A percentile compares a stretch with the other conserved stretches of the same genome.
Conservation (phyloP, 331 rosid species). For the Rosa hybrid region DNA sequence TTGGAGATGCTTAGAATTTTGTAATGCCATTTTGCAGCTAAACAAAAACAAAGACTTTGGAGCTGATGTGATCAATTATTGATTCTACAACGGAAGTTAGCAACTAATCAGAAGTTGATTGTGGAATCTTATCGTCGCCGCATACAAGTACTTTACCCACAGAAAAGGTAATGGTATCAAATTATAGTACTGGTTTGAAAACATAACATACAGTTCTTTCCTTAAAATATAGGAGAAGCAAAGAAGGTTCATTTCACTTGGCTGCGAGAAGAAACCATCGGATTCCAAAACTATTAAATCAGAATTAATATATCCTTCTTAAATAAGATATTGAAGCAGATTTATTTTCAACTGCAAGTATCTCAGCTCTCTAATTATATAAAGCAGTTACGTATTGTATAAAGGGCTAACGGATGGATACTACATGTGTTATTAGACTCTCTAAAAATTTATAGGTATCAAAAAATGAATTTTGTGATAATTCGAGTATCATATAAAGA, state of each 20-base stretch:
- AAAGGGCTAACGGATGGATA: too few species aligned
- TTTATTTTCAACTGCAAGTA: neutral
- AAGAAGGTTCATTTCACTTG: constrained; percentile 13
- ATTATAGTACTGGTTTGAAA: neutral
- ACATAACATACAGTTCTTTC: too few species aligned
- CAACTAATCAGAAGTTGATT: neutral
- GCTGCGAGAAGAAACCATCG: constrained; percentile 6
- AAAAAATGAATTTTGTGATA: too few species aligned
- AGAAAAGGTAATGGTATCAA: neutral
- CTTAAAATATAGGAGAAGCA: neutral
- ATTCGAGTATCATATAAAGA: too few species aligned
- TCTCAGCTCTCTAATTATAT: neutral
- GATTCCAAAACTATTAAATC: neutral
- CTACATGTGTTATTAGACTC: too few species aligned
- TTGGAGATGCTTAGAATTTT: too few species aligned
- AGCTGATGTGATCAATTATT: neutral
- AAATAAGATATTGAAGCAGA: neutral
- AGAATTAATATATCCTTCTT: neutral
- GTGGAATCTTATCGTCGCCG: neutral
- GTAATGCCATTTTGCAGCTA: neutral
- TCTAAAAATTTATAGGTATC: too few species aligned
- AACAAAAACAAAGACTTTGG: neutral
- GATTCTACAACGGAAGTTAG: neutral
- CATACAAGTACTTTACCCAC: neutral
- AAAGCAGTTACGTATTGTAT: neutral